These are phyloP conservation scores for Chlorella sorokiniana DNA, from an alignment of 139 green algal genomes.

Conservation along the genomic window DNA sequence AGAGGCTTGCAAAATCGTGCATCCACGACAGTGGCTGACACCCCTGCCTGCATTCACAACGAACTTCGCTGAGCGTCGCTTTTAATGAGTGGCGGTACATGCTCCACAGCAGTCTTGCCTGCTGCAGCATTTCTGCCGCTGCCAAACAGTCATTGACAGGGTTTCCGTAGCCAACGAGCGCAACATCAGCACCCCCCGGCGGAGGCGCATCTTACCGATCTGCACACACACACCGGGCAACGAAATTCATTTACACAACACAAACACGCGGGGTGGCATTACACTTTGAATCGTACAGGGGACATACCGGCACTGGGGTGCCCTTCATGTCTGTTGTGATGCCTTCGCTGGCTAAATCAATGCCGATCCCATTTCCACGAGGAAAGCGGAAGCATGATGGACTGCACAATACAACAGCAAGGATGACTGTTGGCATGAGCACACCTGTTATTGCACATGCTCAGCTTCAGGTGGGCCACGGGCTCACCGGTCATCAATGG, in stretches of 20 bases:
- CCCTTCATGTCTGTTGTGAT: slow-evolving; percentile 88
- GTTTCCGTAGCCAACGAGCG: slow-evolving; percentile 91
- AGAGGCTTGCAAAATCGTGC: slow-evolving; percentile 99
- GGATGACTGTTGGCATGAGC: not conserved
- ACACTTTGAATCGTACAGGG: not conserved
- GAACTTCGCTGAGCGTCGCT: not conserved
- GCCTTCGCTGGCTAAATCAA: slow-evolving; percentile 84
- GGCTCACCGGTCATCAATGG: slow-evolving; percentile 87
- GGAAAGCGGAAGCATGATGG: slow-evolving; percentile 95
- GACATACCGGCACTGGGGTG: slow-evolving; percentile 70
- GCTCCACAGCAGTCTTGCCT: not conserved
- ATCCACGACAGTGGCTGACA: slow-evolving; percentile 92
- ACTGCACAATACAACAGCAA: not conserved
- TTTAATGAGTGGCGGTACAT: not conserved
- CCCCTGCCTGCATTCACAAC: slow-evolving; percentile 55
- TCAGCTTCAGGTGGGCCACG: not conserved
- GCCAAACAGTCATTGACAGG: slow-evolving; percentile 85
- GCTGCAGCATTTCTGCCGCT: slow-evolving; percentile 85
- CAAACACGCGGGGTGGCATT: not conserved
- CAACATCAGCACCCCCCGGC: slow-evolving; percentile 89
- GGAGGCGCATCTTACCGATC: slow-evolving; percentile 88
- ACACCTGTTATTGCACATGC: not conserved
- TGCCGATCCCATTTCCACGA: slow-evolving; percentile 92
- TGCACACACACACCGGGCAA: slow-evolving; percentile 26
- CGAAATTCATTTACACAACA: not conserved